Percentiles rank a stretch among this genome's conserved stretches.
Evolutionary conservation across 208 protist species (phyloP).

Genomic region (Trypanosoma avium): DNA sequence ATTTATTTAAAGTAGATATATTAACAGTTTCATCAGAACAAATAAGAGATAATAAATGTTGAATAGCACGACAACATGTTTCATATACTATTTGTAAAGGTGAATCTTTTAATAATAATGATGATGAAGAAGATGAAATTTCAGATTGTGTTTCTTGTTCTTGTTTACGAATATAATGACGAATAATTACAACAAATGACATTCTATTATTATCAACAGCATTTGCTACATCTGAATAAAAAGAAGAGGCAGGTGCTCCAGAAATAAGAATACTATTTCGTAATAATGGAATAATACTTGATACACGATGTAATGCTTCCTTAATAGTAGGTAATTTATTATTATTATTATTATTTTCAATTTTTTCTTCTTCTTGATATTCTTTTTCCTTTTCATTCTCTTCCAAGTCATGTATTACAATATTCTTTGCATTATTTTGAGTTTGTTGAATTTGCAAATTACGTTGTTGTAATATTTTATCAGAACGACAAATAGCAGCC

Average conservation of each 20-base stretch:
- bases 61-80: conserved; percentile 16
- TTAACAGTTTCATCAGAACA: conserved; percentile 9
- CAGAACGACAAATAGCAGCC: conserved; percentile 46
- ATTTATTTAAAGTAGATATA: neutral
- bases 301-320: conserved; percentile 2
- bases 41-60: conserved; percentile 16
- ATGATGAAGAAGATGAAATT: neutral
- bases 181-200: conserved; percentile 21
- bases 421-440: neutral
- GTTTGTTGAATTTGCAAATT: conserved; percentile 37
- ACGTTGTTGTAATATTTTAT: conserved; percentile 19
- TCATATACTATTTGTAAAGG: conserved; percentile 12
- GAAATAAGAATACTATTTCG: conserved; percentile 18
- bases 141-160: neutral
- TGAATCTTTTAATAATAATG: neutral
- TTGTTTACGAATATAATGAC: neutral
- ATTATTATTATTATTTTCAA: neutral
- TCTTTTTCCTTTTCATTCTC: conserved; percentile 6
- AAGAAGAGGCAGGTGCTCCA: conserved; percentile 26
- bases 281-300: conserved; percentile 14
- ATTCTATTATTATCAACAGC: conserved; percentile 18
- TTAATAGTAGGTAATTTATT: neutral
- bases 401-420: neutral
- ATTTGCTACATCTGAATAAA: conserved; percentile 22
- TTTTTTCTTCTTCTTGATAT: neutral